Percentiles rank a stretch among this genome's conserved stretches.
These are phyloP conservation scores for Globisporangium yorkense DNA, from an alignment of 352 stramenopile genomes.

Conservation along the genomic window DNA sequence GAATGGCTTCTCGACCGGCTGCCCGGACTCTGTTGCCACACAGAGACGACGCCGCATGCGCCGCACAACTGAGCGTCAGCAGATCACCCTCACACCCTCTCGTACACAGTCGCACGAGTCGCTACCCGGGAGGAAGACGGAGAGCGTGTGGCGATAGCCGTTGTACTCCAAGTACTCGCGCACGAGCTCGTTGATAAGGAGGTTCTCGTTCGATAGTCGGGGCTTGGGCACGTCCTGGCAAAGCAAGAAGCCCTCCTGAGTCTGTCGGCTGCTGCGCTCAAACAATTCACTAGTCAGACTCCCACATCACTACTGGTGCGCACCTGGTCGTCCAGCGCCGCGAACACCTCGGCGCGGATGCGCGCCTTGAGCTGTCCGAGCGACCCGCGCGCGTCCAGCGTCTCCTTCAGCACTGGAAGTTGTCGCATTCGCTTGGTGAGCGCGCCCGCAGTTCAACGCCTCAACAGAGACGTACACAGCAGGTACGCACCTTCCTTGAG, in stretches of 20 bases:
- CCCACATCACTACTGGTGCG: no score
- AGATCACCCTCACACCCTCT: no score
- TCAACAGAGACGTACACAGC: no score
- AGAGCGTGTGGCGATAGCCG: slow-evolving; percentile 86
- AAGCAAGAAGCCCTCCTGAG: neutral
- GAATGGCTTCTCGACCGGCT: slow-evolving; percentile 76
- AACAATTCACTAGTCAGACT: no score
- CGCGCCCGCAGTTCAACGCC: no score
- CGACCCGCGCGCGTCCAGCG: slow-evolving; percentile 62
- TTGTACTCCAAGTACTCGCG: slow-evolving; percentile 93
- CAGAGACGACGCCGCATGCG: neutral
- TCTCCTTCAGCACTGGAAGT: slow-evolving; percentile 85
- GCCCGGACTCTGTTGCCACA: slow-evolving; percentile 70
- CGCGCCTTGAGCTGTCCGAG: slow-evolving; percentile 81
- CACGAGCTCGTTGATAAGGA: slow-evolving; percentile 94
- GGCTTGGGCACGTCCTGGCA: slow-evolving; percentile 46
- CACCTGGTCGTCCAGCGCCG: slow-evolving; percentile 77
- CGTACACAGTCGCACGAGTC: neutral
- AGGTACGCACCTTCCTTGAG: slow-evolving; percentile 45
- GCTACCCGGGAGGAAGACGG: slow-evolving; percentile 74
- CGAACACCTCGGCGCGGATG: slow-evolving; percentile 82
- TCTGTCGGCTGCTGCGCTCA: neutral
- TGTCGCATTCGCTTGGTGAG: no score
- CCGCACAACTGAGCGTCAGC: no score
- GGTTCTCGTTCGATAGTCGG: slow-evolving; percentile 88